Evolutionary conservation across 1,284 basidiomycete species (phyloP).

Genomic region (Leccinum proliferum): DNA sequence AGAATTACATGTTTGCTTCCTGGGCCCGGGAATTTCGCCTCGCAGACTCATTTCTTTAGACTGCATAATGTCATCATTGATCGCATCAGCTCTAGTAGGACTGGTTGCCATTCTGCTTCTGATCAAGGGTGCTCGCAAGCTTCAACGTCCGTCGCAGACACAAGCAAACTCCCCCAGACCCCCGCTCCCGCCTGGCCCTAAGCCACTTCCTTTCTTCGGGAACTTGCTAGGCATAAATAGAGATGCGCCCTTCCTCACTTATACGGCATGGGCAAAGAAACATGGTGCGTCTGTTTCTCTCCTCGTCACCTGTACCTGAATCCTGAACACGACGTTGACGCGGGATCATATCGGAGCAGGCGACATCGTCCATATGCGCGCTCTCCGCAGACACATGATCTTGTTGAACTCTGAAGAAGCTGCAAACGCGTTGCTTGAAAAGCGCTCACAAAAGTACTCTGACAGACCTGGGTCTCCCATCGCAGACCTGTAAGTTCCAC

Average conservation of each 20-base stretch:
- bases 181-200: conserved; percentile 5
- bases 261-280: conserved; percentile 2
- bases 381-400: neutral
- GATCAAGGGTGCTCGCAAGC: conserved; percentile 3
- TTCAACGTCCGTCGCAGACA: neutral
- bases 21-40: too few species aligned
- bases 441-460: neutral
- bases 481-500: neutral
- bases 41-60: too few species aligned
- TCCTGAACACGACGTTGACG: neutral
- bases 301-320: neutral
- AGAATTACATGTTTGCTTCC: too few species aligned
- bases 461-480: neutral
- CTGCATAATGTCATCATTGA: neutral
- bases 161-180: neutral
- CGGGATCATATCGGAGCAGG: neutral
- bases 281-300: neutral
- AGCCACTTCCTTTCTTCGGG: neutral
- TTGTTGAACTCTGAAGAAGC: neutral
- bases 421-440: neutral
- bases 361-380: neutral
- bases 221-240: neutral
- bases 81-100: conserved; percentile 1
- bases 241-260: neutral
- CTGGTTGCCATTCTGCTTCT: conserved; percentile 7